Base-by-base conservation (phyloP, 331 rosid genomes). In the Telfairia occidentalis region DNA sequence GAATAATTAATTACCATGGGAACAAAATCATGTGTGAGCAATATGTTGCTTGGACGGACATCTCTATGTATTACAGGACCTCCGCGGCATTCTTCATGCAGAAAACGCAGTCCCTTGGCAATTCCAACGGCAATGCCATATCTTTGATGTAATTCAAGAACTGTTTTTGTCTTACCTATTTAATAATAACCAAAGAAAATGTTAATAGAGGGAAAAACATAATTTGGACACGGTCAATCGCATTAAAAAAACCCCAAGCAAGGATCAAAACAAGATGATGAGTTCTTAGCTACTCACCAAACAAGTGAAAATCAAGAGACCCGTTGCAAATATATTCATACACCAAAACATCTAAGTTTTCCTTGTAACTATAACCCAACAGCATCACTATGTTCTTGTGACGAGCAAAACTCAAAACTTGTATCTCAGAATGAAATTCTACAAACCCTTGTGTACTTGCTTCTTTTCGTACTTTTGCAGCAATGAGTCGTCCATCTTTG, bases 361-460 rank as follows among this genome's bases (percentile, higher is more conserved):
- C 97, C 85, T 85, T 92, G 89, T 87, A 87, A 60, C 97, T 90
- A 40, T 87, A 89, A 52, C 98, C 98, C 83, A 92, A 81, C 85
- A 92, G 78, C 97, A 90, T 89, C 84, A 90, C 92, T 71, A 92
- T 92, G 64, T 92, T 92, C 90, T 89, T 92, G 76, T 92, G 98
- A 52, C 92, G 91, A 71, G 97, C 97, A 81, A 90, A 90, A 72
- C 91, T 89, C 73, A 92, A 82, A 78, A 90, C 87, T 35, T 84
- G 84, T 16, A 90, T 87, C 90, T 92, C 98, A 5, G 96, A 90
- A 72, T 90, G 90, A 79, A 92, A 92, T 52, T 92, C 96, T 28
- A 80, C 73, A 76, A 89, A 90, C n/a, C 93, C 98, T 84, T 92
- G 97, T 46, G 71, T 24, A 13, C 97, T 92, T 78, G 85, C 89